Evolutionary conservation across 2,329 filamentous ascomycete genomes (phyloP).

Genomic region (Septoria linicola): DNA sequence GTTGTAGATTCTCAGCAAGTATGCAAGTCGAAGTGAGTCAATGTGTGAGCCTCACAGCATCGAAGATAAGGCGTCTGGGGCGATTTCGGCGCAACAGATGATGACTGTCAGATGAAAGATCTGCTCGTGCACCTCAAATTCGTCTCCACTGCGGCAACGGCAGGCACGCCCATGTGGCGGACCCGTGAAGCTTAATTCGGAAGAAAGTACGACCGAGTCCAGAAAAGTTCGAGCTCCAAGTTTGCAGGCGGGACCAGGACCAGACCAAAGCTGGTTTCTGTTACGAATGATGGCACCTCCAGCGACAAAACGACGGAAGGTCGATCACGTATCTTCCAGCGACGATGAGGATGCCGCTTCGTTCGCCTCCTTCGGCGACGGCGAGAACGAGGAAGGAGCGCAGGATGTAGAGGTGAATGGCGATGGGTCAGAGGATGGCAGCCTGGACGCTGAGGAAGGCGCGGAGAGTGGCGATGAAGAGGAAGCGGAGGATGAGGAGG

Average conservation of each 20-base stretch:
- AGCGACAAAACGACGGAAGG: slow-evolving; percentile 37
- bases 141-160: too few relatives aligned
- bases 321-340: slow-evolving; percentile 35
- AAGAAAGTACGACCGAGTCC: background rate
- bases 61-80: background rate
- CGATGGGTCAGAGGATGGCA: slow-evolving; percentile 19
- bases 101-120: slow-evolving; percentile 7
- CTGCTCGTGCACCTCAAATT: background rate
- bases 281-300: slow-evolving; percentile 34
- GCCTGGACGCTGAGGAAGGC: slow-evolving; percentile 10
- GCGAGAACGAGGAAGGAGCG: slow-evolving; percentile 4
- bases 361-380: slow-evolving; percentile 37
- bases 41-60: background rate
- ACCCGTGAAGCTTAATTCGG: background rate
- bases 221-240: too few relatives aligned
- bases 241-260: background rate
- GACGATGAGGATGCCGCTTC: slow-evolving; percentile 34
- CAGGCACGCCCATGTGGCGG: too few relatives aligned
- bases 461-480: slow-evolving; percentile 14
- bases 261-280: background rate
- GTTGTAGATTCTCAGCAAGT: background rate
- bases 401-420: slow-evolving; percentile 21
- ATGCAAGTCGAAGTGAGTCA: background rate
- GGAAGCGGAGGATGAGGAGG: slow-evolving; percentile 14
- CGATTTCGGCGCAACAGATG: slow-evolving; percentile 1